These are phyloP conservation scores for Fusarium austroafricanum DNA, from an alignment of 2,329 filamentous ascomycete species.

Conservation along the genomic window DNA sequence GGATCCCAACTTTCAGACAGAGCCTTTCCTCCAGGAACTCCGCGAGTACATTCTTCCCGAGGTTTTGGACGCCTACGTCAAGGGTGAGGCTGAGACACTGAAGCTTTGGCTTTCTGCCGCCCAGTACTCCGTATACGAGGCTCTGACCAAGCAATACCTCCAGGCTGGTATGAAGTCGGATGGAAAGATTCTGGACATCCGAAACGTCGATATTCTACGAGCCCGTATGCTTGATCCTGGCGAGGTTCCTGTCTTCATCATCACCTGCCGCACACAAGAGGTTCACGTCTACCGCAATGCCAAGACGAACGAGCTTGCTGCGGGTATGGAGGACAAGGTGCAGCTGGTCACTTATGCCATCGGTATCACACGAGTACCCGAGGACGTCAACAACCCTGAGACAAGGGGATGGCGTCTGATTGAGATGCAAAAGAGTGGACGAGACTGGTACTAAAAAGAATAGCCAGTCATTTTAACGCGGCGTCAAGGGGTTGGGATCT, in stretches of 20 bases:
- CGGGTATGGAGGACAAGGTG: conserved; percentile 98
- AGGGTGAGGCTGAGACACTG: conserved; percentile 89
- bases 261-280: conserved; percentile 96
- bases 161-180: conserved; percentile 93
- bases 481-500: conserved; percentile 41
- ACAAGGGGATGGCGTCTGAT: conserved; percentile 97
- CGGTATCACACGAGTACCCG: conserved; percentile 90
- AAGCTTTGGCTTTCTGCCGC: conserved; percentile 97
- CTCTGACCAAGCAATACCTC: conserved; percentile 96
- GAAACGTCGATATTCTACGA: conserved; percentile 88
- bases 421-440: conserved; percentile 97
- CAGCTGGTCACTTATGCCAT: conserved; percentile 99
- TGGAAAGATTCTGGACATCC: conserved; percentile 93
- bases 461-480: conserved; percentile 27
- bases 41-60: conserved; percentile 98
- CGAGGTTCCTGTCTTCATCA: conserved; percentile 94
- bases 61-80: conserved; percentile 97
- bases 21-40: conserved; percentile 94
- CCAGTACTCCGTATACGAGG: conserved; percentile 96
- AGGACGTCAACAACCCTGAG: conserved; percentile 97
- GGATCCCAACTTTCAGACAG: conserved; percentile 93
- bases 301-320: conserved; percentile 89
- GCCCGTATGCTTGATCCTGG: conserved; percentile 86
- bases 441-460: conserved; percentile 75
- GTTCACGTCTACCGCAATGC: conserved; percentile 96